These are phyloP conservation scores for Hypoxylon sp. DNA, from an alignment of 2,329 filamentous ascomycete species.

Conservation along the genomic window DNA sequence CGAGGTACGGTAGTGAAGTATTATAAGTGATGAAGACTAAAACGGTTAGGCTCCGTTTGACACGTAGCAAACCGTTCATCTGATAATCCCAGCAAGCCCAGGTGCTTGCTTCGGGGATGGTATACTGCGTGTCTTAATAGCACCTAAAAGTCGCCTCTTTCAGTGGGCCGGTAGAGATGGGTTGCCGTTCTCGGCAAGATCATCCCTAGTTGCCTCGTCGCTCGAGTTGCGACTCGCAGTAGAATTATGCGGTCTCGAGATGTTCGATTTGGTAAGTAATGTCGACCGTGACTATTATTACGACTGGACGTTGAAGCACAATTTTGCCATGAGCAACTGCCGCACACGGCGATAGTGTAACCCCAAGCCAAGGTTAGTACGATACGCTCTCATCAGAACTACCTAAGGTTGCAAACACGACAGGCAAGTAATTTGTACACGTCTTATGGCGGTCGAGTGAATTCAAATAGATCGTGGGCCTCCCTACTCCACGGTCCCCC, in stretches of 20 bases:
- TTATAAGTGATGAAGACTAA: conserved; percentile 17
- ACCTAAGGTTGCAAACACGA: background rate
- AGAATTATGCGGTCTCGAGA: background rate
- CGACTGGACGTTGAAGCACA: conserved; percentile 3
- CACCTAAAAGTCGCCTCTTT: background rate
- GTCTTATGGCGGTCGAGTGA: conserved; percentile 64
- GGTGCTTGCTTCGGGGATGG: conserved; percentile 14
- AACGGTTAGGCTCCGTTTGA: conserved; percentile 28
- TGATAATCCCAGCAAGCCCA: conserved; percentile 29
- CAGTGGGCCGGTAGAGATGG: background rate
- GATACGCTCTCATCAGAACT: conserved; percentile 6
- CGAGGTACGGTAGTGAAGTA: conserved; percentile 2
- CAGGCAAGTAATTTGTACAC: conserved; percentile 12
- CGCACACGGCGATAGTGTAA: conserved; percentile 10
- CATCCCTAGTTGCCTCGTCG: background rate
- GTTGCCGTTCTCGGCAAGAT: background rate
- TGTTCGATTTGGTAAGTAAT: background rate
- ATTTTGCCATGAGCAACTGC: conserved; percentile 15
- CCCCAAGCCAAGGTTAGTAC: conserved; percentile 8
- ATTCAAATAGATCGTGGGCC: conserved; percentile 76
- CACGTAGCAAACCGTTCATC: conserved; percentile 35
- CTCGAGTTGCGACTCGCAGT: background rate
- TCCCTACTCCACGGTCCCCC: conserved; percentile 78
- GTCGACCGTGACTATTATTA: conserved; percentile 2
- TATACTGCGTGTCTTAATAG: conserved; percentile 9